Evolutionary conservation across 352 stramenopile genomes (phyloP).

Genomic region (Pythium volutum): DNA sequence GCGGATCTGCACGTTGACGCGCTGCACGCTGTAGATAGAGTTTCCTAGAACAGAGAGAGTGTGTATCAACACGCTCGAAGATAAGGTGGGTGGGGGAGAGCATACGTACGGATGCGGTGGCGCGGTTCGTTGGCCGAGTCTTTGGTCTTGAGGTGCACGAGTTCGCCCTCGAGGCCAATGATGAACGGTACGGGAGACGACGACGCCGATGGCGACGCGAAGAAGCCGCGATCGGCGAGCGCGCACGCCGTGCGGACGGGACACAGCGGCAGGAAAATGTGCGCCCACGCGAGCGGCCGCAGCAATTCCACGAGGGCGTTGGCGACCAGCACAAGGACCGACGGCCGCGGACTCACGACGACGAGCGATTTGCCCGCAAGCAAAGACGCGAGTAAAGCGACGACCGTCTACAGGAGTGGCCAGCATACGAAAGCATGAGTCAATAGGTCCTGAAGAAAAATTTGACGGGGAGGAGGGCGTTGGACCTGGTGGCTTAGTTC

Average conservation of each 20-base stretch:
- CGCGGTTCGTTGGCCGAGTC: slow-evolving; percentile 41
- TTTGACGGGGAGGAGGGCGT: not conserved
- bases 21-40: slow-evolving; percentile 68
- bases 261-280: slow-evolving; percentile 58
- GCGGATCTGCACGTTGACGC: slow-evolving; percentile 41
- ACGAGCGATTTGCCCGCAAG: slow-evolving; percentile 55
- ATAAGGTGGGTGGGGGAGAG: not conserved
- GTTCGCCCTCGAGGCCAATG: slow-evolving; percentile 47
- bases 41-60: slow-evolving; percentile 36
- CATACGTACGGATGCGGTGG: slow-evolving; percentile 53
- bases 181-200: slow-evolving; percentile 35
- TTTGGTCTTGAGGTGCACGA: slow-evolving; percentile 46
- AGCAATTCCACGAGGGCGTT: slow-evolving; percentile 42
- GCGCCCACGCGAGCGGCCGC: slow-evolving; percentile 56
- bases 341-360: slow-evolving; percentile 45
- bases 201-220: slow-evolving; percentile 22
- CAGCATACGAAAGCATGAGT: too few relatives aligned
- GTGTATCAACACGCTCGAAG: too few relatives aligned
- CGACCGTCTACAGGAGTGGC: slow-evolving; percentile 36
- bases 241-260: slow-evolving; percentile 32
- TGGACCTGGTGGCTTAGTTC: slow-evolving; percentile 56
- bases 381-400: slow-evolving; percentile 40
- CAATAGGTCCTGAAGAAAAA: too few relatives aligned
- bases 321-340: slow-evolving; percentile 36
- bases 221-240: slow-evolving; percentile 36